A percentile compares a stretch with the other conserved stretches of the same genome.
Conservation (phyloP, 2,329 filamentous ascomycete genomes). For the Corinectria fuckeliana region DNA sequence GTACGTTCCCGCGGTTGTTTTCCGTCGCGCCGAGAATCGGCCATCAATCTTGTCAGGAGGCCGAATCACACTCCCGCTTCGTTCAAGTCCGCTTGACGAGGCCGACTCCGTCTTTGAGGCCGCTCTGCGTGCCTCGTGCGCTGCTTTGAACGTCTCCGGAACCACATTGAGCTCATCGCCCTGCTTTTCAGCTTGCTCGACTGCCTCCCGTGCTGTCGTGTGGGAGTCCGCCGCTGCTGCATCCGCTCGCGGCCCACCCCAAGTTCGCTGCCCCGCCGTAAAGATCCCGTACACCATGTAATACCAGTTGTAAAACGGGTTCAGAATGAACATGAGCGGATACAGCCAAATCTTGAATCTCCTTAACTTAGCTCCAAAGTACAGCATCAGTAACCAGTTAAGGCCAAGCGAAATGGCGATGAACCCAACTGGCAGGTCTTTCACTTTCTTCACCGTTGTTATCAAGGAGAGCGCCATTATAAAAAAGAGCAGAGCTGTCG, state of each 20-base stretch:
- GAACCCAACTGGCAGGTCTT: conserved; percentile 87
- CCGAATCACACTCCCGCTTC: conserved; percentile 65
- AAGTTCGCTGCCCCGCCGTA: conserved; percentile 91
- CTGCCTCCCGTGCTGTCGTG: conserved; percentile 82
- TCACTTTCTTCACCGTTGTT: conserved; percentile 79
- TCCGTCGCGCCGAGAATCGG: conserved; percentile 75
- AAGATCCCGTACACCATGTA: conserved; percentile 99
- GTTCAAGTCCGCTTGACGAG: conserved; percentile 48
- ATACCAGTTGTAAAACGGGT: conserved; percentile 97
- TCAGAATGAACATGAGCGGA: conserved; percentile 92
- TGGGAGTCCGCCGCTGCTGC: conserved; percentile 78
- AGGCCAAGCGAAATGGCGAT: conserved; percentile 90
- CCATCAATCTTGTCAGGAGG: conserved; percentile 80
- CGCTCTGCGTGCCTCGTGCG: conserved; percentile 56
- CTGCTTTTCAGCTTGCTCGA: conserved; percentile 76
- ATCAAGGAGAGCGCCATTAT: conserved; percentile 88
- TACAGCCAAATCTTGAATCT: conserved; percentile 96
- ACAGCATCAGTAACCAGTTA: conserved; percentile 95
- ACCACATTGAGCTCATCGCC: conserved; percentile 92
- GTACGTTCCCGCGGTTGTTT: conserved; percentile 72
- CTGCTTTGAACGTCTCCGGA: conserved; percentile 79
- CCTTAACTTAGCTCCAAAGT: conserved; percentile 86
- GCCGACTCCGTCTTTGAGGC: conserved; percentile 37
- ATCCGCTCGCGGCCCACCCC: conserved; percentile 92
- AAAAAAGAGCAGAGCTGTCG: conserved; percentile 91